These are phyloP conservation scores for Leptographium radiaticola DNA, from an alignment of 2,329 filamentous ascomycete species.

Conservation along the genomic window DNA sequence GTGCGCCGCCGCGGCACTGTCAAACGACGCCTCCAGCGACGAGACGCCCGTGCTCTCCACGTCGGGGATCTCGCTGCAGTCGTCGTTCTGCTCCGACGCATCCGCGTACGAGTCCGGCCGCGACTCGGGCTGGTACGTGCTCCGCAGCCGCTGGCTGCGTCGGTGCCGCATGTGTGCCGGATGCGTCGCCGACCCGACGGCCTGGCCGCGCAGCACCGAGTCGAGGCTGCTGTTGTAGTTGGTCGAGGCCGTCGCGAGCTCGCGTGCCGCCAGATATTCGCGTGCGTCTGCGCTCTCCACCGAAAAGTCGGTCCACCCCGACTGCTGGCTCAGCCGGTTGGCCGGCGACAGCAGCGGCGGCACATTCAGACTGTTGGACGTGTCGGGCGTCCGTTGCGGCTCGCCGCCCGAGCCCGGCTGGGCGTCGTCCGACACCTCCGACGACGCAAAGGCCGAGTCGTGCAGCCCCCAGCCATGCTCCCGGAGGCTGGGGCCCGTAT, in stretches of 20 bases:
- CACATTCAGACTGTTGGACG: conserved; percentile 32
- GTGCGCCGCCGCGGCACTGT: conserved; percentile 1
- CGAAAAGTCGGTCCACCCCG: conserved; percentile 48
- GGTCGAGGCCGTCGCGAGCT: neutral
- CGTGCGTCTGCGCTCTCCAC: conserved; percentile 37
- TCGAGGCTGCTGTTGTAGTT: conserved; percentile 1
- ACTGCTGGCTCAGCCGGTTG: conserved; percentile 40
- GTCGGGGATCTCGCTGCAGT: neutral
- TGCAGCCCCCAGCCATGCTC: conserved; percentile 22
- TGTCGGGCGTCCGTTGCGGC: conserved; percentile 21
- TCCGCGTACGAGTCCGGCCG: conserved; percentile 17
- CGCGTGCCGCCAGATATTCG: conserved; percentile 10
- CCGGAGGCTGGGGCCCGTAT: conserved; percentile 17
- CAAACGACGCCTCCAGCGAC: neutral
- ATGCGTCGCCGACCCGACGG: neutral
- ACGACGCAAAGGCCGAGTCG: conserved; percentile 19
- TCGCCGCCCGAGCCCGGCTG: conserved; percentile 14
- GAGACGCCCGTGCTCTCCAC: conserved; percentile 8
- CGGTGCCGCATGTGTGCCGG: neutral
- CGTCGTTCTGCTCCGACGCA: conserved; percentile 18
- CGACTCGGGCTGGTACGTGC: conserved; percentile 12
- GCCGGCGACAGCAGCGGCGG: conserved; percentile 29
- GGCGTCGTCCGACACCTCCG: conserved; percentile 19
- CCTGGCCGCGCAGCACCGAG: conserved; percentile 2
- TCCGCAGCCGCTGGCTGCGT: neutral